These are phyloP conservation scores for Ustilago xerochloae DNA, from an alignment of 1,284 basidiomycete genomes.

Conservation along the genomic window DNA sequence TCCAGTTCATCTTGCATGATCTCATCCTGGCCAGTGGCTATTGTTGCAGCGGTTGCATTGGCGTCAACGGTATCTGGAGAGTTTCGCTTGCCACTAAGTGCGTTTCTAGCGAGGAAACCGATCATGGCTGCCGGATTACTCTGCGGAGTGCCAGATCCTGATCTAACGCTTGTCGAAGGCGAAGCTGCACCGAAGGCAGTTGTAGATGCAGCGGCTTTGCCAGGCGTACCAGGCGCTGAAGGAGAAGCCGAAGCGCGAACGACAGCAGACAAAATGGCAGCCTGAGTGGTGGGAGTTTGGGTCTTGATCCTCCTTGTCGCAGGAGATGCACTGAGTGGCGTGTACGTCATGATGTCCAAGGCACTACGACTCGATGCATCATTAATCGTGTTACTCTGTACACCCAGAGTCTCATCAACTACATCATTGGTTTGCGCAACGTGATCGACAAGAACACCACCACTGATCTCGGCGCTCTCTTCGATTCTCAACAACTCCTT, in stretches of 20 bases:
- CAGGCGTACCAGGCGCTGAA: constrained; percentile 30
- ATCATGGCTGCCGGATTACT: constrained; percentile 37
- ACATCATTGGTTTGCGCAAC: not conserved
- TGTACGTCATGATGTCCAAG: constrained; percentile 14
- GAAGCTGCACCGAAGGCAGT: not conserved
- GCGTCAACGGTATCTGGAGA: not conserved
- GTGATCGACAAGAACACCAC: not conserved
- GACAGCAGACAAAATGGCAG: constrained; percentile 47
- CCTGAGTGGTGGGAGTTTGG: constrained; percentile 38
- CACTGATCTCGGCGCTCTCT: constrained; percentile 42
- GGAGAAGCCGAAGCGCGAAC: constrained; percentile 45
- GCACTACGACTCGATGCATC: too few species aligned
- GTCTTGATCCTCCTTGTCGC: constrained; percentile 18
- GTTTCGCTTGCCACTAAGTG: constrained; percentile 24
- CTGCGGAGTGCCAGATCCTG: constrained; percentile 18
- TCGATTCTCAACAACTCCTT: constrained; percentile 51
- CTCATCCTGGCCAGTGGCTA: constrained; percentile 10
- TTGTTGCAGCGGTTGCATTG: not conserved
- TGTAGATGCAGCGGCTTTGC: constrained; percentile 8
- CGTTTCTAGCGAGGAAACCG: constrained; percentile 45
- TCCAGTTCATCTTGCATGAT: constrained; percentile 26
- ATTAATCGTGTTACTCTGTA: constrained; percentile 1
- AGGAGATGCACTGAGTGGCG: constrained; percentile 46
- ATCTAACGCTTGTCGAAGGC: not conserved
- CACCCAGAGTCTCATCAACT: not conserved